Evolutionary conservation across 2,329 filamentous ascomycete genomes (phyloP).

Genomic region (Xylariaceae sp.): DNA sequence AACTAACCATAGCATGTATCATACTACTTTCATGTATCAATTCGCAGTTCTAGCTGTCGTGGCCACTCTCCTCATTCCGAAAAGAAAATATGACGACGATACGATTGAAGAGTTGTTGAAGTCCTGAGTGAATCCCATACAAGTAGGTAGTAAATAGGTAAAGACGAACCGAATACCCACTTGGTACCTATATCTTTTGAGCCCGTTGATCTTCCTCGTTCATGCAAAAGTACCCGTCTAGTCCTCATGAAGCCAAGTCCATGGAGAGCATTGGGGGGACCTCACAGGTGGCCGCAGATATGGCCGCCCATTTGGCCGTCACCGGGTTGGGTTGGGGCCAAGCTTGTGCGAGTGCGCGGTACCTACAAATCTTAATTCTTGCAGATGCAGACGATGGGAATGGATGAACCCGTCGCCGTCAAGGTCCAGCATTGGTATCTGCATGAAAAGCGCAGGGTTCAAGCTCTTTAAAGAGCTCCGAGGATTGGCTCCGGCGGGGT

Average conservation of each 20-base stretch:
- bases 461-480: no score
- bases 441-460: no score
- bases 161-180: not conserved
- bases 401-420: not conserved
- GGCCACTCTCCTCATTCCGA: constrained; percentile 29
- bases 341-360: constrained; percentile 4
- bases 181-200: not conserved
- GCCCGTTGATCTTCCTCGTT: constrained; percentile 1
- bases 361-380: not conserved
- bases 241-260: not conserved
- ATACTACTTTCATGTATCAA: constrained; percentile 19
- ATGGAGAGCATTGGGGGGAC: not conserved
- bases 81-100: constrained; percentile 7
- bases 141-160: no score
- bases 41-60: constrained; percentile 12
- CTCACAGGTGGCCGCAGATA: constrained; percentile 26
- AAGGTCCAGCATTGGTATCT: not conserved
- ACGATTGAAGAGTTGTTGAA: constrained; percentile 1
- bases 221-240: constrained; percentile 1
- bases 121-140: not conserved
- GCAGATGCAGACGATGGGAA: no score
- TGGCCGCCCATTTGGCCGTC: constrained; percentile 16
- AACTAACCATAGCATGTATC: constrained; percentile 16
- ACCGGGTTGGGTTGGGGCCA: constrained; percentile 8
- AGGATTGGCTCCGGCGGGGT: no score